Conservation (phyloP, 768 basidiomycete species). For the Harrya chromipes region DNA sequence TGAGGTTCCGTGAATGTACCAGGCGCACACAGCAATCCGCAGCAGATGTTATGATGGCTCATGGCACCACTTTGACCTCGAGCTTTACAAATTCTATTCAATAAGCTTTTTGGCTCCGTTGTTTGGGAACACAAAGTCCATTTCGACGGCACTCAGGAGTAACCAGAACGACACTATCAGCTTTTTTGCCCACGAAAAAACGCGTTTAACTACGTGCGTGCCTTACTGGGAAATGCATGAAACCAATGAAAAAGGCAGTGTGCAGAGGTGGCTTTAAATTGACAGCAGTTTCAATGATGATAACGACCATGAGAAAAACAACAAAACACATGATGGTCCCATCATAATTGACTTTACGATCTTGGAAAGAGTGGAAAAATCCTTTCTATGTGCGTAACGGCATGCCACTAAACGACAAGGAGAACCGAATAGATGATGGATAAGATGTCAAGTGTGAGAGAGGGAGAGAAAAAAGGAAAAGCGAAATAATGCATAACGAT, state of each 20-base stretch:
- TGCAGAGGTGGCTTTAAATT: background rate
- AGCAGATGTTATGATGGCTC: too few relatives aligned
- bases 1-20: too few relatives aligned
- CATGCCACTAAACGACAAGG: slow-evolving; percentile 19
- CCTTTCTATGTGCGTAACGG: slow-evolving; percentile 28
- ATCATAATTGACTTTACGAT: slow-evolving; percentile 11
- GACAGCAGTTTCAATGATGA: slow-evolving; percentile 2
- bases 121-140: too few relatives aligned
- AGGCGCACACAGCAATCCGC: too few relatives aligned
- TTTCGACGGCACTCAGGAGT: background rate
- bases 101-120: background rate
- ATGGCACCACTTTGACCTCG: background rate
- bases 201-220: background rate
- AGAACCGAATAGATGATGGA: slow-evolving; percentile 31
- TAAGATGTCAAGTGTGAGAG: slow-evolving; percentile 21
- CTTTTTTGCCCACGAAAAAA: slow-evolving; percentile 7
- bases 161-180: background rate
- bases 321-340: slow-evolving; percentile 14
- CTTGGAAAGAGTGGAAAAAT: background rate
- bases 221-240: slow-evolving; percentile 1
- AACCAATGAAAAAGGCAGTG: background rate
- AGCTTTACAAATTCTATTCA: background rate
- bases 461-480: slow-evolving; percentile 9
- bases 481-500: slow-evolving; percentile 25
- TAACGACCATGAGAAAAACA: slow-evolving; percentile 17